Conservation (phyloP, 1,139 yeast species). For the Meyerozyma sp. region DNA sequence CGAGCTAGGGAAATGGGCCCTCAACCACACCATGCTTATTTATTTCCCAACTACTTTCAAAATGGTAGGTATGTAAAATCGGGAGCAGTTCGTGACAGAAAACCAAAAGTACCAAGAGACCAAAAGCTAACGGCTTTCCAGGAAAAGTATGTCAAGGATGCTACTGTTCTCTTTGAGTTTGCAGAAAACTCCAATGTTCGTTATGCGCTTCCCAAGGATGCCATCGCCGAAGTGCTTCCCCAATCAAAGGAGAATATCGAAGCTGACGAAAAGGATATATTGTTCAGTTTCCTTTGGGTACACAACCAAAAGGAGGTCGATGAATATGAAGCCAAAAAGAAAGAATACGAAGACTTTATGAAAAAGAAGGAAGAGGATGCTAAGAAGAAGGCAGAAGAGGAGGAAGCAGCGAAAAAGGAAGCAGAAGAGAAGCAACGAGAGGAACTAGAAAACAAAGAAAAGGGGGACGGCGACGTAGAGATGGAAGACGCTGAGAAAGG, state of each 20-base stretch:
- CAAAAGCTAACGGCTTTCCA: conserved; percentile 69
- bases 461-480: conserved; percentile 5
- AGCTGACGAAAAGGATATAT: conserved; percentile 38
- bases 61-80: conserved; percentile 2
- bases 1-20: conserved; percentile 76
- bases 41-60: conserved; percentile 11
- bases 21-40: conserved; percentile 38
- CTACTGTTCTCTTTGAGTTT: conserved; percentile 80
- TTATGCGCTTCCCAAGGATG: conserved; percentile 67
- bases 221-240: conserved; percentile 60
- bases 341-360: conserved; percentile 17
- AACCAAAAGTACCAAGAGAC: conserved; percentile 29
- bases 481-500: conserved; percentile 3
- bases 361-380: conserved; percentile 15
- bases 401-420: conserved; percentile 19
- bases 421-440: conserved; percentile 17
- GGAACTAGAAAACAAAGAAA: conserved; percentile 10
- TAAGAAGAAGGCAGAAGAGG: conserved; percentile 17
- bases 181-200: conserved; percentile 74
- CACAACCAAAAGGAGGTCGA: conserved; percentile 50
- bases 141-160: conserved; percentile 60
- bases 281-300: conserved; percentile 62
- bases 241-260: conserved; percentile 19
- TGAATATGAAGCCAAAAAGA: conserved; percentile 36
- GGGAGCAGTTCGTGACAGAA: conserved; percentile 6